Conservation (phyloP, 2,329 filamentous ascomycete genomes). For the Ascochyta clinopodiicola region DNA sequence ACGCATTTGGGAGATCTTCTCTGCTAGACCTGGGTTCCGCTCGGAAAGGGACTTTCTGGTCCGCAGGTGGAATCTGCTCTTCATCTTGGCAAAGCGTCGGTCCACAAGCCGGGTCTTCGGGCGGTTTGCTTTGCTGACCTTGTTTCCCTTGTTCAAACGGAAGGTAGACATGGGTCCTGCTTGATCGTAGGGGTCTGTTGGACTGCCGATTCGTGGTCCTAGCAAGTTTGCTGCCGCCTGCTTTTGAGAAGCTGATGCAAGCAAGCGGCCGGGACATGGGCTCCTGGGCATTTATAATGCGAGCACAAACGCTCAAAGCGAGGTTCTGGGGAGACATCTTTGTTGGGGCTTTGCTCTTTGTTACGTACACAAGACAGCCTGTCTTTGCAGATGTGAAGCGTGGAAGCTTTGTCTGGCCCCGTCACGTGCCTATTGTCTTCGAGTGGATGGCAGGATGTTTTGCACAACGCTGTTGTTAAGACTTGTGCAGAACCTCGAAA, state of each 20-base stretch:
- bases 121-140: conserved; percentile 22
- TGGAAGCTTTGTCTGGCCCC: conserved; percentile 30
- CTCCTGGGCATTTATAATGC: conserved; percentile 33
- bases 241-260: conserved; percentile 11
- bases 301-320: conserved; percentile 36
- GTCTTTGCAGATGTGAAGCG: conserved; percentile 25
- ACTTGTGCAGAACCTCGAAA: neutral
- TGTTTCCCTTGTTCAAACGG: conserved; percentile 3
- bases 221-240: conserved; percentile 20
- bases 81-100: conserved; percentile 14
- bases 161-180: conserved; percentile 2
- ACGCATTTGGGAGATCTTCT: conserved; percentile 71
- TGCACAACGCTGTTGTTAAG: conserved; percentile 22
- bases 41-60: conserved; percentile 17
- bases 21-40: conserved; percentile 57
- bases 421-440: conserved; percentile 28
- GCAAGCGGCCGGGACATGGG: conserved; percentile 16
- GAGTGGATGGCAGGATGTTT: conserved; percentile 10
- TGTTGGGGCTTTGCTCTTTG: conserved; percentile 41
- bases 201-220: neutral
- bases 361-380: conserved; percentile 27
- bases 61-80: conserved; percentile 9
- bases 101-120: conserved; percentile 16
- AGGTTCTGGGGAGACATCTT: conserved; percentile 24
- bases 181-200: neutral